phyloP scores from a whole-genome alignment of 1,284 basidiomycete genomes.

The Kwoniella shivajii region DNA sequence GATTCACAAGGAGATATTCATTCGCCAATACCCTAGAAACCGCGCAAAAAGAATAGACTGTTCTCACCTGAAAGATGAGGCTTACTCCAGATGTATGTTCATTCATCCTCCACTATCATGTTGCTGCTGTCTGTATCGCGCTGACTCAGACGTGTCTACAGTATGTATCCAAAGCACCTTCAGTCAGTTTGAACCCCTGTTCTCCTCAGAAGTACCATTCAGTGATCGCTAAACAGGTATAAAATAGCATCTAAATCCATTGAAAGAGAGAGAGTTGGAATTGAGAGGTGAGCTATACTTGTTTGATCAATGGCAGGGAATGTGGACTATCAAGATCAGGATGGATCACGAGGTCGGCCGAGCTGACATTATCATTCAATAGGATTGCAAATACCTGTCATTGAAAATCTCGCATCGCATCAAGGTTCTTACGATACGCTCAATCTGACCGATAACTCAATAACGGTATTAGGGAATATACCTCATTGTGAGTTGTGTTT shows the following conservation, averaged over 20 bases:
- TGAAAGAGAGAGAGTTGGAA: conserved; percentile 94
- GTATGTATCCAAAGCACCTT: conserved; percentile 51
- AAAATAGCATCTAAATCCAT: conserved; percentile 69
- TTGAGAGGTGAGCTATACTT: conserved; percentile 85
- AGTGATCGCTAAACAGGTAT: conserved; percentile 27
- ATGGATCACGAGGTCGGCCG: too few relatives aligned
- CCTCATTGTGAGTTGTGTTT: conserved; percentile 61
- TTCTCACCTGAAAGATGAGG: conserved; percentile 38
- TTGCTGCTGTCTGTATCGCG: background rate
- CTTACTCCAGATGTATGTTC: conserved; percentile 55
- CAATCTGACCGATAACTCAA: conserved; percentile 96
- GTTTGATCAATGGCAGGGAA: too few relatives aligned
- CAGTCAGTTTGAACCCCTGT: conserved; percentile 38
- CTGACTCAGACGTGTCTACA: conserved; percentile 21
- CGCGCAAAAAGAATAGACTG: too few relatives aligned
- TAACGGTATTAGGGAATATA: conserved; percentile 86
- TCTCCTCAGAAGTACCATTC: background rate
- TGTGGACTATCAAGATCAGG: too few relatives aligned
- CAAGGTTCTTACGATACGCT: conserved; percentile 68
- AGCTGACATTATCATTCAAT: conserved; percentile 15
- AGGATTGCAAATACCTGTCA: conserved; percentile 96
- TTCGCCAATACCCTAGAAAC: too few relatives aligned
- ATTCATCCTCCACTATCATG: background rate
- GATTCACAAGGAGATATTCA: too few relatives aligned
- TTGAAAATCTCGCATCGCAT: conserved; percentile 98